A percentile compares a stretch with the other conserved stretches of the same genome.
Conservation (phyloP, 345 rosid genomes). For the Abelmoschus esculentus region DNA sequence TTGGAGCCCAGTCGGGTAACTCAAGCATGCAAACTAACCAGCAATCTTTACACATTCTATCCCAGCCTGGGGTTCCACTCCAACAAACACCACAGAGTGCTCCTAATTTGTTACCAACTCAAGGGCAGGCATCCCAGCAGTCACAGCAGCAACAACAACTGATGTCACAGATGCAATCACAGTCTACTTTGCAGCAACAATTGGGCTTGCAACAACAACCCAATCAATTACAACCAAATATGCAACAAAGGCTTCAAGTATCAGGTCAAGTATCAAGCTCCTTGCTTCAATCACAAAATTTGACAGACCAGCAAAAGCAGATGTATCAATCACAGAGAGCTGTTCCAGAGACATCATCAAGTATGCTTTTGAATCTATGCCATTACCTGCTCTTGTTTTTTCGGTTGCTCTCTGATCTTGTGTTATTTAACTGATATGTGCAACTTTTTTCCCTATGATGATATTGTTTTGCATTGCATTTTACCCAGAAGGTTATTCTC, state of each 20-base stretch:
- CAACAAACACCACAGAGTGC: conserved; percentile 57
- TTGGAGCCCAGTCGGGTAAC: conserved; percentile 67
- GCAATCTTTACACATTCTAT: conserved; percentile 61
- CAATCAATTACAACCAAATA: neutral
- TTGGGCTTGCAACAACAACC: neutral
- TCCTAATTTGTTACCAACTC: conserved; percentile 50
- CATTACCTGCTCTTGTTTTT: neutral
- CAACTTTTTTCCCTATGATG: neutral
- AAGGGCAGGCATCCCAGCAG: conserved; percentile 59
- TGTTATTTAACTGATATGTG: neutral
- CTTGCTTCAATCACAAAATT: neutral
- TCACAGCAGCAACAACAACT: conserved; percentile 60
- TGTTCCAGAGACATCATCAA: neutral
- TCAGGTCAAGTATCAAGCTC: neutral
- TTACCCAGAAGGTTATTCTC: neutral
- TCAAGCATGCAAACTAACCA: conserved; percentile 68
- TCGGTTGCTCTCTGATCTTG: neutral
- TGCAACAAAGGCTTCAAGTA: neutral
- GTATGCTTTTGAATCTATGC: neutral
- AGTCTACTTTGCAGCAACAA: neutral
- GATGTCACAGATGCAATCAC: conserved; percentile 19
- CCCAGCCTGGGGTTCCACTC: conserved; percentile 55
- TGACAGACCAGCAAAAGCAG: neutral
- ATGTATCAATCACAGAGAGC: neutral
- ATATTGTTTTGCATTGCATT: neutral